These are phyloP conservation scores for Serendipita sp. DNA, from an alignment of 768 basidiomycete genomes.

Conservation along the genomic window DNA sequence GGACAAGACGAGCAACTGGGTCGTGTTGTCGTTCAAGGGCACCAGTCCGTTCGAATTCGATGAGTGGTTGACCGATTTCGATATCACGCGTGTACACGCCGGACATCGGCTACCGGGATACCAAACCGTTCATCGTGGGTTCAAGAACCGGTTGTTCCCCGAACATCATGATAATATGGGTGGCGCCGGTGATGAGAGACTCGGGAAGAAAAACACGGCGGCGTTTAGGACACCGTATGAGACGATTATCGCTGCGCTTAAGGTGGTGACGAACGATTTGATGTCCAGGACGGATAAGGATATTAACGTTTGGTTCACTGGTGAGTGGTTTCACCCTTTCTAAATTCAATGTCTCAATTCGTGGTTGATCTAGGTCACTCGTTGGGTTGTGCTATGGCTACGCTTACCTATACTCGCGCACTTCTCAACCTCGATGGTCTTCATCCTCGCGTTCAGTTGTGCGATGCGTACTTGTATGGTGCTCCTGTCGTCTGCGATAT, in stretches of 20 bases:
- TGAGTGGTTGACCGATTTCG: constrained; percentile 16
- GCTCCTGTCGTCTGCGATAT: constrained; percentile 15
- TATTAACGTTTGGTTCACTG: constrained; percentile 11
- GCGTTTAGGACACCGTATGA: background rate
- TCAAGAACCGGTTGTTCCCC: constrained; percentile 13
- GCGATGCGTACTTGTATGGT: constrained; percentile 15
- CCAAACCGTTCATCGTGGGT: constrained; percentile 12
- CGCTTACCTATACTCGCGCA: constrained; percentile 13
- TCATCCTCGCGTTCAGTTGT: constrained; percentile 9
- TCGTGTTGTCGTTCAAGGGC: constrained; percentile 15
- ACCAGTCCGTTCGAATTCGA: constrained; percentile 14
- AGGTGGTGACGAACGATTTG: constrained; percentile 10
- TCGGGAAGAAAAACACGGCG: constrained; percentile 6
- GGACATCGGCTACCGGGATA: constrained; percentile 14
- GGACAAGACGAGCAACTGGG: constrained; percentile 13
- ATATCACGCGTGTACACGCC: constrained; percentile 12
- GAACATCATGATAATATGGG: background rate
- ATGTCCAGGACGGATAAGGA: constrained; percentile 10
- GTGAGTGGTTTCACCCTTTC: background rate
- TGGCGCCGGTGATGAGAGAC: background rate
- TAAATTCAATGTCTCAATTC: background rate
- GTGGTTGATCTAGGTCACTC: constrained; percentile 13
- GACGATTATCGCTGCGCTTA: constrained; percentile 13
- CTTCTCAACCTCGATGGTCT: constrained; percentile 13
- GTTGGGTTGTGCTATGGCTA: constrained; percentile 14